Evolutionary conservation across 2,329 filamentous ascomycete species (phyloP), one percentile per base, ranked within the genome.

Genomic region (Amauroascus niger): DNA sequence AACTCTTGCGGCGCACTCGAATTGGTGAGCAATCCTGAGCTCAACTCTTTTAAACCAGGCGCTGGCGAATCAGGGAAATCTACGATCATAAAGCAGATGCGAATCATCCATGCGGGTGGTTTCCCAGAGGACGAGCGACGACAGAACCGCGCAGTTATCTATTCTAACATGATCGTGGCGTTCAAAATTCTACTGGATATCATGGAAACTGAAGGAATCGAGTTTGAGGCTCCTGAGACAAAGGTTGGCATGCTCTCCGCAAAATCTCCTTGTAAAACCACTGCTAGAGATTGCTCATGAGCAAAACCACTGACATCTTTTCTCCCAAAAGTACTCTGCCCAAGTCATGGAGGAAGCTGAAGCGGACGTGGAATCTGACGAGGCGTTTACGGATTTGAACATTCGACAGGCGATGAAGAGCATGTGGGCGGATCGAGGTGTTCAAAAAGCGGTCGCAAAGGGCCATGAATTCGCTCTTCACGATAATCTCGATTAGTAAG

Each of bases 51-150:
- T 16, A 37, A 33, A 50, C 11, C 59, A 96, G 90, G 91, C 70
- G 91, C 91, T 64, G 91, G 91, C 67, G 91, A 97, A 73, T 93
- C 86, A 55, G 88, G 91, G 60, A 97, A 97, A 73, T 96, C 91
- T 7, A 97, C 91, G 1, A 90, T 97, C 56, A 81, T 97, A 60
- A 97, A 97, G 76, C 91, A 97, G 77, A 97, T 98, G 93, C 91
- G 91, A 70, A 83, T 98, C 71, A 96, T 98, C 63, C 93, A 97
- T 69, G 83, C 88, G 13, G 84, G 89, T 69, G 91, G 93, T 49
- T 97, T 97, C 74, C 88, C 83, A 65, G 86, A 87, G 64, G 83
- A 81, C 59, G 93, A 97, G 70, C 87, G 89, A 69, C 82, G 94
- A 60, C 88, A 96, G 76, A 95, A 88, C 79, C 89, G 93, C 63